A percentile compares a stretch with the other conserved stretches of the same genome.
Evolutionary conservation across 345 rosid genomes (phyloP).

Genomic region (Zanthoxylum bungeanum): DNA sequence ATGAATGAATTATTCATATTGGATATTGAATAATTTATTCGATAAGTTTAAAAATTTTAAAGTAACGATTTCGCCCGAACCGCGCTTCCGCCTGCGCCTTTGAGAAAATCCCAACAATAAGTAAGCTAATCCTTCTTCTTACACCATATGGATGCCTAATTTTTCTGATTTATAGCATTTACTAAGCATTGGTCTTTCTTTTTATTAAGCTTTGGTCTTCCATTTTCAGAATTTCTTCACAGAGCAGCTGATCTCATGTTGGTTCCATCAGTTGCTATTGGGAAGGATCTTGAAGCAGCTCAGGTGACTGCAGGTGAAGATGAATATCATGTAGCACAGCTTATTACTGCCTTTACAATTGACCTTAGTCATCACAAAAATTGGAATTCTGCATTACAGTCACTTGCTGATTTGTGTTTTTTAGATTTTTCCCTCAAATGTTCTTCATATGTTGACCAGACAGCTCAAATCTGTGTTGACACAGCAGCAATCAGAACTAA

Average conservation of each 20-base stretch:
- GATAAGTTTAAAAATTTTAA: too few relatives aligned
- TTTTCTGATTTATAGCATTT: constrained; percentile 11
- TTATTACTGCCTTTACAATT: background rate
- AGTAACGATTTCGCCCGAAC: too few relatives aligned
- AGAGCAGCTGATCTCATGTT: constrained; percentile 96
- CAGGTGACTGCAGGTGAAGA: constrained; percentile 83
- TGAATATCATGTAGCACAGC: background rate
- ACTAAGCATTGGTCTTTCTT: constrained; percentile 1
- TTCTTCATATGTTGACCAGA: background rate
- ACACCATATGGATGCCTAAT: background rate
- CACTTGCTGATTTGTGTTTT: background rate
- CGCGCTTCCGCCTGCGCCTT: too few relatives aligned
- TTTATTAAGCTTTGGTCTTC: constrained; percentile 7
- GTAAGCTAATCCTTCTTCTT: constrained; percentile 36
- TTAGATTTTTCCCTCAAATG: background rate
- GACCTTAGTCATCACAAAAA: background rate
- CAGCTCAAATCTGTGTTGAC: background rate
- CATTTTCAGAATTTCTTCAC: constrained; percentile 82
- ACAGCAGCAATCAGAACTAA: constrained; percentile 15
- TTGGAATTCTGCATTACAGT: background rate
- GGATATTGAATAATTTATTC: too few relatives aligned
- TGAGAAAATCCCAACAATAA: too few relatives aligned
- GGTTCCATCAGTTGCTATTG: constrained; percentile 95
- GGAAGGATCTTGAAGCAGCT: constrained; percentile 75
- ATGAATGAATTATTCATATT: too few relatives aligned